Conservation (phyloP, 495 filamentous ascomycete species). For the Chaetomidium leptoderma region DNA sequence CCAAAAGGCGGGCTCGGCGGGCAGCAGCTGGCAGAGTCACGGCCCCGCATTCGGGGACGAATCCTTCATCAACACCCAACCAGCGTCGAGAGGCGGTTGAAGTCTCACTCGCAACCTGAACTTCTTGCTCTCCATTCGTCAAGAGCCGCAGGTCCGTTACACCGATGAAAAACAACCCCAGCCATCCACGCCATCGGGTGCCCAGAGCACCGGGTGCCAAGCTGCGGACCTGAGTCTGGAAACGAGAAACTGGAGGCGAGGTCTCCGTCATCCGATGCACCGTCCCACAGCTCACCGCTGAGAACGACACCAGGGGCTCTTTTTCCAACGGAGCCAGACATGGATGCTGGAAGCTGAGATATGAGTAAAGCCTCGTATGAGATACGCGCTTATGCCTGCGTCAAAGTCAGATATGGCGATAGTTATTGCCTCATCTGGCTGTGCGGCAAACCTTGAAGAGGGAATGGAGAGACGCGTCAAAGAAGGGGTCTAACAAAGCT, state of each 20-base stretch:
- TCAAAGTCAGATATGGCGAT: background rate
- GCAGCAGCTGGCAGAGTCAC: background rate
- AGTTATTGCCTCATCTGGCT: background rate
- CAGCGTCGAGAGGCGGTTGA: background rate
- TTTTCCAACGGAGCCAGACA: background rate
- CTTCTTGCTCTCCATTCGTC: background rate
- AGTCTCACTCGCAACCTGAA: background rate
- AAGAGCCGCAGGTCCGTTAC: background rate
- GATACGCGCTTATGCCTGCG: background rate
- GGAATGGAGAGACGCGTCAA: no score
- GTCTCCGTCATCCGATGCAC: background rate
- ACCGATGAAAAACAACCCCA: background rate
- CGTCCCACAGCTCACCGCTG: background rate
- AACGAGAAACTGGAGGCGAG: background rate
- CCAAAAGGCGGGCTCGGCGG: slow-evolving; percentile 7
- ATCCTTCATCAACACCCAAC: background rate
- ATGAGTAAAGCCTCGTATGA: background rate
- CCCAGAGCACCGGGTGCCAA: background rate
- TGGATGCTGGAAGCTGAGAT: background rate
- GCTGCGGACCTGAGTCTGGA: background rate
- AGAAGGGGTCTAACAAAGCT: no score
- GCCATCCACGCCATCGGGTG: background rate
- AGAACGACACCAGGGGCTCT: background rate
- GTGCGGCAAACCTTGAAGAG: no score
- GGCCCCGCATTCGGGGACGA: background rate